Conservation (phyloP, 169 alveolate genomes). For the Eimeria sp. region DNA sequence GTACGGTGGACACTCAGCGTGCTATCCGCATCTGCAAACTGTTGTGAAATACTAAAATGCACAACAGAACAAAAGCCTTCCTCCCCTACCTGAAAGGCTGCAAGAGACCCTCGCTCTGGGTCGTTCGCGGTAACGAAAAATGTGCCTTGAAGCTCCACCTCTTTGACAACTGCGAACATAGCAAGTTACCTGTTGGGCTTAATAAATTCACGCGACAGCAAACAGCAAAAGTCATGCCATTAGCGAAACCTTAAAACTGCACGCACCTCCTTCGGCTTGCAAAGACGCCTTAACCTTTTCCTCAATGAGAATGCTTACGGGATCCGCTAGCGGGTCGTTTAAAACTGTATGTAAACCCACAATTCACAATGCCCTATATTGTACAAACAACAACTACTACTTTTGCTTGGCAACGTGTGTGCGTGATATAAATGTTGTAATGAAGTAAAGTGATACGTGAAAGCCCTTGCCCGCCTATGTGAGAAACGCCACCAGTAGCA, state of each 20-base stretch:
- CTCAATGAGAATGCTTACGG: conserved; percentile 72
- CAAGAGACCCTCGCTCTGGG: conserved; percentile 84
- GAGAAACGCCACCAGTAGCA: neutral
- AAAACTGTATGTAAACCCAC: neutral
- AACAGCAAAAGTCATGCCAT: neutral
- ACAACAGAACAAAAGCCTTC: neutral
- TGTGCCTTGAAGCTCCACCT: conserved; percentile 77
- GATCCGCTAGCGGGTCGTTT: conserved; percentile 78
- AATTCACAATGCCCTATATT: neutral
- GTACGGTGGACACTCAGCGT: neutral
- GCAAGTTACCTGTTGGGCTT: neutral
- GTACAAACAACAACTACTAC: neutral
- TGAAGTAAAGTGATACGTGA: neutral
- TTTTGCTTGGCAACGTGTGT: neutral
- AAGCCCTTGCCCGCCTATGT: neutral
- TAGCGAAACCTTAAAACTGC: neutral
- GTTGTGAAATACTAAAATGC: neutral
- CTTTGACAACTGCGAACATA: conserved; percentile 59
- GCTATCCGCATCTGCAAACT: neutral
- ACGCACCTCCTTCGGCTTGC: conserved; percentile 83
- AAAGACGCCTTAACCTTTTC: conserved; percentile 77
- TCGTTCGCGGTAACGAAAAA: conserved; percentile 85
- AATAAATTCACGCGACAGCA: neutral
- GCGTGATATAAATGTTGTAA: neutral
- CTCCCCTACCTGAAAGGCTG: conserved; percentile 82